Percentiles rank a stretch among this genome's conserved stretches.
Conservation (phyloP, 805 yeast species). For the Kluyveromyces wickerhamii region DNA sequence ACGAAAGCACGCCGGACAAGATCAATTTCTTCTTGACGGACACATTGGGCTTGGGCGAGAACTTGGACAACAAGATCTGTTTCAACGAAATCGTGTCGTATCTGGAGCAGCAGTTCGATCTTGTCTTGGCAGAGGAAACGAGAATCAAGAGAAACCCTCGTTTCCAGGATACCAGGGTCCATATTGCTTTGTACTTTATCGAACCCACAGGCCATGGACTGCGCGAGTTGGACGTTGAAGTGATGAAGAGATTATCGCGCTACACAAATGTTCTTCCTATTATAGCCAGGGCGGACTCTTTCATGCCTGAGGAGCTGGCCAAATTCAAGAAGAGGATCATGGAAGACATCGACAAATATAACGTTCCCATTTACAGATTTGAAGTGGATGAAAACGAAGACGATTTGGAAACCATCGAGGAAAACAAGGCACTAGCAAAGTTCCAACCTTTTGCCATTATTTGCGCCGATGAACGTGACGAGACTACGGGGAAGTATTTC, state of each 20-base stretch:
- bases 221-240: slow-evolving; percentile 61
- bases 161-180: slow-evolving; percentile 70
- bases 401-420: slow-evolving; percentile 60
- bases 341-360: slow-evolving; percentile 56
- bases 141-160: slow-evolving; percentile 80
- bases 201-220: slow-evolving; percentile 75
- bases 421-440: slow-evolving; percentile 50
- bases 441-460: slow-evolving; percentile 74
- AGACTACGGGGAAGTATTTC: slow-evolving; percentile 48
- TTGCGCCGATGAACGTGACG: slow-evolving; percentile 51
- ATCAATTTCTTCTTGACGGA: slow-evolving; percentile 57
- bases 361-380: slow-evolving; percentile 70
- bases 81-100: slow-evolving; percentile 57
- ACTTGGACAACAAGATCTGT: slow-evolving; percentile 63
- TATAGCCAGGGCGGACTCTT: slow-evolving; percentile 63
- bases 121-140: slow-evolving; percentile 78
- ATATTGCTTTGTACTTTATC: slow-evolving; percentile 62
- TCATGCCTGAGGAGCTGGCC: slow-evolving; percentile 51
- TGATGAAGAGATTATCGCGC: slow-evolving; percentile 64
- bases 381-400: slow-evolving; percentile 66
- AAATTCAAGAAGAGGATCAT: slow-evolving; percentile 53
- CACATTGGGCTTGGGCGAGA: slow-evolving; percentile 77
- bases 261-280: slow-evolving; percentile 70
- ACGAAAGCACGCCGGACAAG: slow-evolving; percentile 27
- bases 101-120: slow-evolving; percentile 69